phyloP scores from a whole-genome alignment of 73 alveolate species.

The Paramecium sonneborni region DNA sequence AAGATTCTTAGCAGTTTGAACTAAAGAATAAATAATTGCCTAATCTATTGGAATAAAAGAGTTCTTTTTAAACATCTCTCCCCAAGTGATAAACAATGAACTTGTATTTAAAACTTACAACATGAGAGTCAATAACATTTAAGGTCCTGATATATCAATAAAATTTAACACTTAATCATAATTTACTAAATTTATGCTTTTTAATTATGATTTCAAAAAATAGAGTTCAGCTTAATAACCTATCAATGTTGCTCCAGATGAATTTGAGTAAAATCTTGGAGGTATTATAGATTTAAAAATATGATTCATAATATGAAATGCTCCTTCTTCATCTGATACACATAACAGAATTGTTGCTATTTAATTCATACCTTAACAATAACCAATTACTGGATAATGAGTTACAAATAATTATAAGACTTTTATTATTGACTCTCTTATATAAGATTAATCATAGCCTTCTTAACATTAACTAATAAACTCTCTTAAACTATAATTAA shows the following conservation, averaged over 20 bases:
- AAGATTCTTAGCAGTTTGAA: background rate
- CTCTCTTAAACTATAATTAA: slow-evolving; percentile 45
- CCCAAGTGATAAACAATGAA: background rate
- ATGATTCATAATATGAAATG: slow-evolving; percentile 26
- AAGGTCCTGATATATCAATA: slow-evolving; percentile 30
- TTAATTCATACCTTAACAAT: slow-evolving; percentile 45
- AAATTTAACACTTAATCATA: background rate
- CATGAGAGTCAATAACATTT: background rate
- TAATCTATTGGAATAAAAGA: background rate
- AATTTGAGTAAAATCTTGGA: slow-evolving; percentile 37
- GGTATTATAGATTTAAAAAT: background rate
- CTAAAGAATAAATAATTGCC: background rate
- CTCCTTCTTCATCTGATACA: slow-evolving; percentile 49
- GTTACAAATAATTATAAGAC: background rate
- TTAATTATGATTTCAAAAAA: background rate
- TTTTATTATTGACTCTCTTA: background rate
- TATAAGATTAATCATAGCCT: background rate
- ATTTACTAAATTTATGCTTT: background rate
- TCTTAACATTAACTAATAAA: background rate
- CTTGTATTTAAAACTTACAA: slow-evolving; percentile 27
- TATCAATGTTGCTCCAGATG: background rate
- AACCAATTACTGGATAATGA: slow-evolving; percentile 30
- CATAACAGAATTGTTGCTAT: slow-evolving; percentile 15
- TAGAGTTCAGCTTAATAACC: slow-evolving; percentile 35
- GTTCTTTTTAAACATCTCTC: slow-evolving; percentile 12